Evolutionary conservation across 2,329 filamentous ascomycete genomes (phyloP).

Genomic region (Monilinia aucupariae): DNA sequence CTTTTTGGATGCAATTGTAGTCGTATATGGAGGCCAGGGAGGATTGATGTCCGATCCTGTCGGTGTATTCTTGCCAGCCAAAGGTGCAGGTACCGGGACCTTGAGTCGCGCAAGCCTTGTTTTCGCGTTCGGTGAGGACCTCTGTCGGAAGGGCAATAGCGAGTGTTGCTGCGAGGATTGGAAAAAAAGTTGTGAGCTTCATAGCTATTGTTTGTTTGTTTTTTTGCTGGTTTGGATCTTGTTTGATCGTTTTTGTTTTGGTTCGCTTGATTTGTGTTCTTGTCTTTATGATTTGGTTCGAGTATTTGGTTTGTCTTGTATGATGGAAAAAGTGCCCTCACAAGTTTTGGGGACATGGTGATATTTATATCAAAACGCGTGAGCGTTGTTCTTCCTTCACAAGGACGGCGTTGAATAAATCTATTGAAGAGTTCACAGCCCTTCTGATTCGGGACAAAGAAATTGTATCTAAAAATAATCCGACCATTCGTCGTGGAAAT

Average conservation of each 20-base stretch:
- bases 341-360: too few species aligned
- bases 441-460: neutral
- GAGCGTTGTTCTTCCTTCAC: neutral
- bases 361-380: neutral
- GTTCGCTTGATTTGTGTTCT: neutral
- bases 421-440: neutral
- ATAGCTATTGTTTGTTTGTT: neutral
- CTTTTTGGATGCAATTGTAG: conserved; percentile 21
- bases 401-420: neutral
- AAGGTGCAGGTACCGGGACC: neutral
- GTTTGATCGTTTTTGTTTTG: neutral
- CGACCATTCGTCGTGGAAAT: too few species aligned
- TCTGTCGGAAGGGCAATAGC: neutral
- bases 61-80: neutral
- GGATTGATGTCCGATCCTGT: neutral
- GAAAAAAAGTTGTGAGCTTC: neutral
- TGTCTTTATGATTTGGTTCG: neutral
- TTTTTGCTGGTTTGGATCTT: too few species aligned
- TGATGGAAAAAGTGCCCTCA: neutral
- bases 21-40: neutral
- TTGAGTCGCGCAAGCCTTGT: neutral
- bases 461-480: neutral
- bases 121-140: neutral
- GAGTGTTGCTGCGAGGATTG: neutral
- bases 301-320: neutral